phyloP scores from a whole-genome alignment of 148 eudicot genomes.

The Spergularia marina region DNA sequence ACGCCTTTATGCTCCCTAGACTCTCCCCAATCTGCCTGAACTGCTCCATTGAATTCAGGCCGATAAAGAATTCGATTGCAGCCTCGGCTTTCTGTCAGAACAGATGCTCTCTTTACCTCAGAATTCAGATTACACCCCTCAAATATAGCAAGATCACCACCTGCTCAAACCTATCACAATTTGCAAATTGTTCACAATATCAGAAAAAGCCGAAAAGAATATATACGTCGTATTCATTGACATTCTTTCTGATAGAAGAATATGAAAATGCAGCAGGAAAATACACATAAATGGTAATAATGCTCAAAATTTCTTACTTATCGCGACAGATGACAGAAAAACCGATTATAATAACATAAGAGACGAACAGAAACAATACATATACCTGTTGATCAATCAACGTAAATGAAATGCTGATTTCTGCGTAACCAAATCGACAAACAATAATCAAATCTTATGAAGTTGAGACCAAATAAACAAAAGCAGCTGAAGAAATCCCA shows the following conservation, averaged over 20 bases:
- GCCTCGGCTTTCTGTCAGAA: not conserved
- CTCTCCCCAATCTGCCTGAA: constrained; percentile 68
- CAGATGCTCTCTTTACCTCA: not conserved
- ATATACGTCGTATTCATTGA: not conserved
- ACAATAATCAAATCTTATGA: not conserved
- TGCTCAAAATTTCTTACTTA: not conserved
- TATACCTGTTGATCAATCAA: constrained; percentile 27
- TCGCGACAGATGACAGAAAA: not conserved
- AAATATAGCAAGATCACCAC: not conserved
- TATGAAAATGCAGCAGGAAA: not conserved
- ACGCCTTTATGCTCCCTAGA: constrained; percentile 58
- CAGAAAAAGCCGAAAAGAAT: not conserved
- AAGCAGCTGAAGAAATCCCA: constrained; percentile 6
- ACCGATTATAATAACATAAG: not conserved
- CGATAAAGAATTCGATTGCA: not conserved
- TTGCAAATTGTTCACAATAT: constrained; percentile 9
- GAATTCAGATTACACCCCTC: not conserved
- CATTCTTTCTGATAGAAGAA: not conserved
- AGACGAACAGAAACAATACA: not conserved
- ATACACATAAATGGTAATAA: no score
- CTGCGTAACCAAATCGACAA: not conserved
- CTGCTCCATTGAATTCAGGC: constrained; percentile 50
- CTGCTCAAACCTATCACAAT: constrained; percentile 1
- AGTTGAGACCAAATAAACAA: not conserved
- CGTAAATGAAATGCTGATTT: not conserved